A percentile compares a stretch with the other conserved stretches of the same genome.
phyloP scores from a whole-genome alignment of 768 basidiomycete genomes.

The Chalciporus chontae region DNA sequence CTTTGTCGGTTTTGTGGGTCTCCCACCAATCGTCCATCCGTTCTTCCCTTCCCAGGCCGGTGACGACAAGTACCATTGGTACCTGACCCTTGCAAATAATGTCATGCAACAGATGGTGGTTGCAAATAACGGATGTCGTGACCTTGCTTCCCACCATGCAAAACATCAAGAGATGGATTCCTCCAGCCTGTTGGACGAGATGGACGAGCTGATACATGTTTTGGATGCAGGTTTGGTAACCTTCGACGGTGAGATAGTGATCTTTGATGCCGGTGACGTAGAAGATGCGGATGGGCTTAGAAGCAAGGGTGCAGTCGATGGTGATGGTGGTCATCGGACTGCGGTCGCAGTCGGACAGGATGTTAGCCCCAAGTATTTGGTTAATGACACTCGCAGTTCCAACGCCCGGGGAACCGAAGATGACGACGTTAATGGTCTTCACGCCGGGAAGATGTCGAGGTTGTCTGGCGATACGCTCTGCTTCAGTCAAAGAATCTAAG shows the following conservation, averaged over 20 bases:
- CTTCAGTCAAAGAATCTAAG: constrained; percentile 10
- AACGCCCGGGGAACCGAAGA: constrained; percentile 43
- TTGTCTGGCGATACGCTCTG: constrained; percentile 15
- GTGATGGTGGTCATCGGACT: constrained; percentile 30
- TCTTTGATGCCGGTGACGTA: constrained; percentile 33
- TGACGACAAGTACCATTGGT: constrained; percentile 35
- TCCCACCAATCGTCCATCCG: constrained; percentile 36
- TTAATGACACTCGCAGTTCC: constrained; percentile 27
- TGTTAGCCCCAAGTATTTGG: constrained; percentile 14
- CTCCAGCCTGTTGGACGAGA: constrained; percentile 18
- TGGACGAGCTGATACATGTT: constrained; percentile 29
- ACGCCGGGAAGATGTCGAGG: constrained; percentile 17
- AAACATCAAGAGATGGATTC: constrained; percentile 39
- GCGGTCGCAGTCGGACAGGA: constrained; percentile 25
- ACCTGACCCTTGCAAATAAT: constrained; percentile 35
- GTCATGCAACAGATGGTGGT: constrained; percentile 37
- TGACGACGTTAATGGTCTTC: constrained; percentile 34
- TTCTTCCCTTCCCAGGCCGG: constrained; percentile 34
- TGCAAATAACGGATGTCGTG: constrained; percentile 30
- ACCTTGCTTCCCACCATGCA: constrained; percentile 38
- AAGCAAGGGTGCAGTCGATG: constrained; percentile 24
- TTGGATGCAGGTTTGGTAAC: constrained; percentile 17
- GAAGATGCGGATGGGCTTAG: constrained; percentile 21
- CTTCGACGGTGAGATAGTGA: constrained; percentile 18
- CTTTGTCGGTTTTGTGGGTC: constrained; percentile 12